Evolutionary conservation across 129 eudicot genomes (phyloP).

Genomic region (Pseudognaphalium luteoalbum): DNA sequence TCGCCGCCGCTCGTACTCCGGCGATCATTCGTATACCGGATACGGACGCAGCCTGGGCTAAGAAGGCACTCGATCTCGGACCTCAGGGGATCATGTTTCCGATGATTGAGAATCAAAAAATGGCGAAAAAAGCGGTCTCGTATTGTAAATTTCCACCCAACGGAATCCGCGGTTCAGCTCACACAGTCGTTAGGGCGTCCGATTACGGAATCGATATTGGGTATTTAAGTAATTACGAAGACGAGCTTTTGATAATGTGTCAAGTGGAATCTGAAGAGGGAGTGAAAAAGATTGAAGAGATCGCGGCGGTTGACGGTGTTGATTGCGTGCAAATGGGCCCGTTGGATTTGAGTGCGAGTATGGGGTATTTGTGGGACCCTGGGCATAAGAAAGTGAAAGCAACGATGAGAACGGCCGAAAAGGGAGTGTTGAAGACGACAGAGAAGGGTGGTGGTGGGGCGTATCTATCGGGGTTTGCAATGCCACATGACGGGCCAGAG

Average conservation of each 20-base stretch:
- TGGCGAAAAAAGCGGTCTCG: conserved; percentile 67
- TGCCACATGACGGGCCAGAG: conserved; percentile 67
- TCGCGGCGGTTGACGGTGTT: conserved; percentile 81
- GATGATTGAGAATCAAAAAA: conserved; percentile 73
- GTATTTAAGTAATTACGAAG: conserved; percentile 61
- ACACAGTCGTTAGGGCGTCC: conserved; percentile 71
- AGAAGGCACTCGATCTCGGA: conserved; percentile 88
- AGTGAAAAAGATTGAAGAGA: conserved; percentile 69
- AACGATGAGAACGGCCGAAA: conserved; percentile 62
- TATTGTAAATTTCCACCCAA: conserved; percentile 86
- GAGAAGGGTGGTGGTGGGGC: conserved; percentile 40
- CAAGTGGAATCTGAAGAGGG: conserved; percentile 87
- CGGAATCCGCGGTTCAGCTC: conserved; percentile 89
- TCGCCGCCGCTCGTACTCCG: conserved; percentile 70
- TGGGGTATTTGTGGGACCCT: conserved; percentile 96
- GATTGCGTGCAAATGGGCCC: conserved; percentile 97
- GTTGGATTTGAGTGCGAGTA: conserved; percentile 86
- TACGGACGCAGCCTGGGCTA: conserved; percentile 65
- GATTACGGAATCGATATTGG: conserved; percentile 74
- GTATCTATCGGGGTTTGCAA: conserved; percentile 68
- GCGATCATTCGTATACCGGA: conserved; percentile 83
- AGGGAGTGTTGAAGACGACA: conserved; percentile 50
- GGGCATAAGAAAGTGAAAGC: conserved; percentile 91
- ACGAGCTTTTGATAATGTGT: conserved; percentile 85
- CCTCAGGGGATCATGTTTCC: conserved; percentile 96